Conservation (phyloP, 2,329 filamentous ascomycete species). For the Alternaria metachromatica region DNA sequence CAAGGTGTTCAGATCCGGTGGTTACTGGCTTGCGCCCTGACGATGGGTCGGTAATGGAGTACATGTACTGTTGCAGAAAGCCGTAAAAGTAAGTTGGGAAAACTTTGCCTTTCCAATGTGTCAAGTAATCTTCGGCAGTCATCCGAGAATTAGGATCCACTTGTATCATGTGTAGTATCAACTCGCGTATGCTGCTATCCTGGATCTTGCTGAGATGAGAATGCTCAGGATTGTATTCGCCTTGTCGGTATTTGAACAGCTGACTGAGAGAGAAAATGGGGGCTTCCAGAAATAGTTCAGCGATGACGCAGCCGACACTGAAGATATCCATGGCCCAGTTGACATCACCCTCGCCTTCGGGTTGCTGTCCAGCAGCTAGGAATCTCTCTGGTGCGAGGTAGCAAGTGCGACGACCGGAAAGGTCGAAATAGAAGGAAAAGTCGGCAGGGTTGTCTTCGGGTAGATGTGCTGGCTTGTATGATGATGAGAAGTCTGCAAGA, state of each 20-base stretch:
- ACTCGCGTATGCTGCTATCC: constrained; percentile 82
- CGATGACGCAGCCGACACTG: constrained; percentile 94
- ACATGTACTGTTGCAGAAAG: constrained; percentile 98
- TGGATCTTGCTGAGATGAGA: constrained; percentile 85
- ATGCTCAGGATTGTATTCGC: constrained; percentile 87
- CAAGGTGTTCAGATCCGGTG: constrained; percentile 72
- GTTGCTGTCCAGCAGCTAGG: constrained; percentile 71
- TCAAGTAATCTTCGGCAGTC: constrained; percentile 90
- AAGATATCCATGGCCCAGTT: constrained; percentile 99
- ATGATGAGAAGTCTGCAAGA: constrained; percentile 93
- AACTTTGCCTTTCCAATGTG: constrained; percentile 88
- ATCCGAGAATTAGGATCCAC: constrained; percentile 90
- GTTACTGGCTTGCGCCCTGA: constrained; percentile 77
- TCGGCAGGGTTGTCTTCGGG: constrained; percentile 97
- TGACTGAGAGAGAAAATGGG: constrained; percentile 98
- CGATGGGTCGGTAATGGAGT: constrained; percentile 87
- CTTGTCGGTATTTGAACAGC: constrained; percentile 89
- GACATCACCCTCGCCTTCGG: constrained; percentile 67
- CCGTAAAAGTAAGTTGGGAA: constrained; percentile 98
- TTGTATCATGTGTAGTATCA: constrained; percentile 96
- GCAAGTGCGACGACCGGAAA: constrained; percentile 87
- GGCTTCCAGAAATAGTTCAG: constrained; percentile 91
- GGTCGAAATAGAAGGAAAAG: constrained; percentile 98
- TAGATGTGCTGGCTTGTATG: constrained; percentile 91
- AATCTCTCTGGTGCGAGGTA: constrained; percentile 96